Evolutionary conservation across 768 basidiomycete genomes (phyloP).

Genomic region (Rhodotorula sphaerocarpa): DNA sequence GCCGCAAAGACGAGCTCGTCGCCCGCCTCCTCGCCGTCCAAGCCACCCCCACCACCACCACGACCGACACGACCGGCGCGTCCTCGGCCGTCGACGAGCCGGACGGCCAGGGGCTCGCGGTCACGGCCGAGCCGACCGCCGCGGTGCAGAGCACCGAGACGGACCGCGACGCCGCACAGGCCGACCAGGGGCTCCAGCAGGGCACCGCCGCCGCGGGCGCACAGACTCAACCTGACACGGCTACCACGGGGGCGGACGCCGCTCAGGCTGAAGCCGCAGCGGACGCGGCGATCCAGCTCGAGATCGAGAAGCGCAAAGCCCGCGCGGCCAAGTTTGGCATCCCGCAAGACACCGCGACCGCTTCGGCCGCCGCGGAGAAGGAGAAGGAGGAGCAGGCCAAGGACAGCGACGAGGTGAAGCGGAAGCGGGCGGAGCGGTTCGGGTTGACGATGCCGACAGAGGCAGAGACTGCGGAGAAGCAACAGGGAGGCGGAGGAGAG

Average conservation of each 20-base stretch:
- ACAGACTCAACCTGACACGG: too few relatives aligned
- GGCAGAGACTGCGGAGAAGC: not conserved
- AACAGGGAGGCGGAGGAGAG: constrained; percentile 9
- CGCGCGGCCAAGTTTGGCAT: not conserved
- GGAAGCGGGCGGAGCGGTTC: constrained; percentile 31
- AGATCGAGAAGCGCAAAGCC: not conserved
- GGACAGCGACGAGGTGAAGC: constrained; percentile 12
- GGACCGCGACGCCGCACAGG: not conserved
- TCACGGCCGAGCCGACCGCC: not conserved
- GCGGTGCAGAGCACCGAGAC: not conserved
- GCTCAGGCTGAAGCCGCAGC: not conserved
- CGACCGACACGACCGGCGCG: constrained; percentile 14
- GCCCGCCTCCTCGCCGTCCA: constrained; percentile 31
- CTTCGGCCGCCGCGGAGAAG: too few relatives aligned
- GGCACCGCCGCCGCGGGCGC: not conserved
- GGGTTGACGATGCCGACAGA: constrained; percentile 12
- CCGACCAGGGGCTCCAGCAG: not conserved
- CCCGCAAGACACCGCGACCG: not conserved
- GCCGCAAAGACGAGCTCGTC: constrained; percentile 41
- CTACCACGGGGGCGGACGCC: not conserved
- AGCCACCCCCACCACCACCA: constrained; percentile 2
- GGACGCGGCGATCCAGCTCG: constrained; percentile 3
- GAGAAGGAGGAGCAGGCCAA: not conserved
- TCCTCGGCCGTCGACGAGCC: constrained; percentile 14
- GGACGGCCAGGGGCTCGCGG: not conserved